These are phyloP conservation scores for Piromyces sp. DNA, from an alignment of 192 early-diverging fungal genomes.

Conservation along the genomic window DNA sequence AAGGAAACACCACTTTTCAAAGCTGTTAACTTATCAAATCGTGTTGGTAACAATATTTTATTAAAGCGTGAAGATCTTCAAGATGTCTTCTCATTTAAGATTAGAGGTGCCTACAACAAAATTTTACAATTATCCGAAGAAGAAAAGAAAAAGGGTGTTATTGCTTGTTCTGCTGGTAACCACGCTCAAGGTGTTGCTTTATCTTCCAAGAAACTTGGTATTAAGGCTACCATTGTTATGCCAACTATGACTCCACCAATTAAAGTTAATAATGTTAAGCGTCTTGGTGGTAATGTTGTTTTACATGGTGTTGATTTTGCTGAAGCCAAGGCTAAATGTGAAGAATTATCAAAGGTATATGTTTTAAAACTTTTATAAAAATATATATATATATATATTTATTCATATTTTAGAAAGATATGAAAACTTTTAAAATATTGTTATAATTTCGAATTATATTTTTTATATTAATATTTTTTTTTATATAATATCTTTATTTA, in stretches of 20 bases:
- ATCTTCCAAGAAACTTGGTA: slow-evolving; percentile 77
- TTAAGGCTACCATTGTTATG: slow-evolving; percentile 96
- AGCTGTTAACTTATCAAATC: slow-evolving; percentile 62
- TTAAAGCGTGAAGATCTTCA: slow-evolving; percentile 96
- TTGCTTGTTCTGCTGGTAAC: slow-evolving; percentile 95
- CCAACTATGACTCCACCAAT: slow-evolving; percentile 51
- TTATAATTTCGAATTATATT: too few species aligned
- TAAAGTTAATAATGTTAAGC: slow-evolving; percentile 77
- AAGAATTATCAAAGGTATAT: slow-evolving; percentile 38
- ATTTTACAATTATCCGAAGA: slow-evolving; percentile 61
- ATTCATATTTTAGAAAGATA: too few species aligned
- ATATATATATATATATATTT: too few species aligned
- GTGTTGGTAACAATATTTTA: slow-evolving; percentile 48
- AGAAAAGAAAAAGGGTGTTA: slow-evolving; percentile 71
- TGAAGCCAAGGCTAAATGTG: slow-evolving; percentile 76
- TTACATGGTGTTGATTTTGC: slow-evolving; percentile 86
- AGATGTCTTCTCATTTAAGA: slow-evolving; percentile 95
- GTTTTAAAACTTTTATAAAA: too few species aligned
- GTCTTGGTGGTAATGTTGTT: slow-evolving; percentile 79
- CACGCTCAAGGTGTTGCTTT: slow-evolving; percentile 94
- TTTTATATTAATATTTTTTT: too few species aligned
- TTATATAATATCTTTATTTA: too few species aligned
- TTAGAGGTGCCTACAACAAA: slow-evolving; percentile 90
- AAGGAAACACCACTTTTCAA: slow-evolving; percentile 73
- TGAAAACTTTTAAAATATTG: too few species aligned